Conservation (phyloP, 2,329 filamentous ascomycete species). For the Chalaropsis thielavioides region DNA sequence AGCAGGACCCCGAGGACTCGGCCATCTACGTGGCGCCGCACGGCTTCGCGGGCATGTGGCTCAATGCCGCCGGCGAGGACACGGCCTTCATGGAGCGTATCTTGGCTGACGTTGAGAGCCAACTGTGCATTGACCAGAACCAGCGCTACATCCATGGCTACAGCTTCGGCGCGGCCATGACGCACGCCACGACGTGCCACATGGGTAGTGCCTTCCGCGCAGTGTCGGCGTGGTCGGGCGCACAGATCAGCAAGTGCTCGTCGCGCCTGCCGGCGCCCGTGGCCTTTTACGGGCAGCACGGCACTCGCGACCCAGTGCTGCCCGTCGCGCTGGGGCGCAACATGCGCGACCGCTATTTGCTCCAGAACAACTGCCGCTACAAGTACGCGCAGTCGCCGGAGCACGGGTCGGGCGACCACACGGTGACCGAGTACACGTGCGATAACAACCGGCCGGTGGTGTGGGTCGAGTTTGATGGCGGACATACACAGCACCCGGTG, state of each 20-base stretch:
- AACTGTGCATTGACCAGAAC: conserved; percentile 30
- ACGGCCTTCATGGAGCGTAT: conserved; percentile 29
- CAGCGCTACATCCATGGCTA: conserved; percentile 31
- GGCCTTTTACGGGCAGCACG: conserved; percentile 28
- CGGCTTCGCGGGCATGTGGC: conserved; percentile 29
- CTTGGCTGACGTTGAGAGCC: conserved; percentile 26
- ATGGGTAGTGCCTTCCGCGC: conserved; percentile 26
- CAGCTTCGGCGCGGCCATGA: conserved; percentile 31
- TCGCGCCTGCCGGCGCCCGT: conserved; percentile 24
- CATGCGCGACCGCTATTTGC: conserved; percentile 26
- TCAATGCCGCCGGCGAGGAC: conserved; percentile 29
- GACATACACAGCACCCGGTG: conserved; percentile 13
- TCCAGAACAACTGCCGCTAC: conserved; percentile 25
- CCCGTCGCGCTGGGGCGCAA: conserved; percentile 23
- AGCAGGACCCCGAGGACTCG: conserved; percentile 23
- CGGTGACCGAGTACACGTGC: conserved; percentile 23
- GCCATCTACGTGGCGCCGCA: conserved; percentile 31
- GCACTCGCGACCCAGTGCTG: conserved; percentile 25
- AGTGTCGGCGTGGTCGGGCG: conserved; percentile 25
- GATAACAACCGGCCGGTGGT: conserved; percentile 21
- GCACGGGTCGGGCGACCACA: conserved; percentile 18
- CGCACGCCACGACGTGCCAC: conserved; percentile 29
- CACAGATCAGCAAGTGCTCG: conserved; percentile 23
- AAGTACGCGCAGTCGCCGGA: conserved; percentile 21
- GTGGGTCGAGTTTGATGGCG: conserved; percentile 22